Percentiles rank a stretch among this genome's conserved stretches.
Evolutionary conservation across 257 asterid species (phyloP).

Genomic region (Handroanthus guayacan): DNA sequence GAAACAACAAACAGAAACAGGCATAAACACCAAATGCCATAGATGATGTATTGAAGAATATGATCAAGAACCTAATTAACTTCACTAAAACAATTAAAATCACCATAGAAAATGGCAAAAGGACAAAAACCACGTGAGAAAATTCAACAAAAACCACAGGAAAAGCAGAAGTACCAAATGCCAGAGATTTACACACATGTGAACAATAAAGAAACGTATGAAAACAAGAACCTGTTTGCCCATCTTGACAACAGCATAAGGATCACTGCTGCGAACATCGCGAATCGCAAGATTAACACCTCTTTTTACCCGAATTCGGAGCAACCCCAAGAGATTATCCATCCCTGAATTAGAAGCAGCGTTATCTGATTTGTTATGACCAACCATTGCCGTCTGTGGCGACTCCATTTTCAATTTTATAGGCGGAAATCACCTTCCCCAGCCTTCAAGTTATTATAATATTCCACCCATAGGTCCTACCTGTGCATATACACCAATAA

Average conservation of each 20-base stretch:
- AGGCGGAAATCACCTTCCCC: background rate
- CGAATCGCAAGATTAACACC: slow-evolving; percentile 87
- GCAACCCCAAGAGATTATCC: slow-evolving; percentile 75
- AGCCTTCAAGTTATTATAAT: background rate
- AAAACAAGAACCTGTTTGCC: slow-evolving; percentile 57
- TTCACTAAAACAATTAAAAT: slow-evolving; percentile 10
- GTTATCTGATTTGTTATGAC: background rate
- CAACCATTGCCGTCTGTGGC: background rate
- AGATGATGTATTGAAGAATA: background rate
- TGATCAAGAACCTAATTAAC: background rate
- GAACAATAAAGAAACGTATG: background rate
- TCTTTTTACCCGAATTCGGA: slow-evolving; percentile 67
- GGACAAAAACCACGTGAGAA: background rate
- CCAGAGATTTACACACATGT: background rate
- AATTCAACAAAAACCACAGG: background rate
- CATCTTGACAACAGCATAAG: slow-evolving; percentile 70
- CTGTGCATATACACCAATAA: too few species aligned
- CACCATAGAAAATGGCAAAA: background rate
- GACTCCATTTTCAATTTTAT: background rate
- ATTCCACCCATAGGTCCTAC: too few species aligned
- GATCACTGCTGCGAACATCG: slow-evolving; percentile 84
- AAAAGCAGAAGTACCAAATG: background rate
- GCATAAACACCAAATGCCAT: background rate
- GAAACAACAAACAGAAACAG: background rate
- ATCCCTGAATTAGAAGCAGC: background rate